Evolutionary conservation across 2,329 filamentous ascomycete genomes (phyloP).

Genomic region (Scopulariopsis brevicaulis): DNA sequence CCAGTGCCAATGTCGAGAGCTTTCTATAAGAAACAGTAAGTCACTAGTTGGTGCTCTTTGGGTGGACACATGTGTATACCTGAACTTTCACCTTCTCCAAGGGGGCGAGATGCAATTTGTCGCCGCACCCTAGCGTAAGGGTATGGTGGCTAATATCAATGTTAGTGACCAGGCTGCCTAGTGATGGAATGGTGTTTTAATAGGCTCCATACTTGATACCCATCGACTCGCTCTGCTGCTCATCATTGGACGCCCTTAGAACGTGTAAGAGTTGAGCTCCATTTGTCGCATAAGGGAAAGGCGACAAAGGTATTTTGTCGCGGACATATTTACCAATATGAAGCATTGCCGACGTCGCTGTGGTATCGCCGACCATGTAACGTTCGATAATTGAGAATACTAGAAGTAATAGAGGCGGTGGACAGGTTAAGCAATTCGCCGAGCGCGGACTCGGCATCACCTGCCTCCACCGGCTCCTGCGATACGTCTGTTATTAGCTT

Average conservation of each 20-base stretch:
- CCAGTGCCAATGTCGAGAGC: slow-evolving; percentile 41
- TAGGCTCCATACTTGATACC: slow-evolving; percentile 11
- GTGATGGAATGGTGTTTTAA: background rate
- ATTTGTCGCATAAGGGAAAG: background rate
- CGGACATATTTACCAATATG: slow-evolving; percentile 14
- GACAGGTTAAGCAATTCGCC: too few species aligned
- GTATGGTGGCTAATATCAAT: slow-evolving; percentile 10
- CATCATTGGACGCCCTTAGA: slow-evolving; percentile 7
- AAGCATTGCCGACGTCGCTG: slow-evolving; percentile 13
- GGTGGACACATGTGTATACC: background rate
- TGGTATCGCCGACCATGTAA: slow-evolving; percentile 19
- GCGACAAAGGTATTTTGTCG: background rate
- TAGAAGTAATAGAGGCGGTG: slow-evolving; percentile 19
- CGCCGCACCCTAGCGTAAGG: slow-evolving; percentile 10
- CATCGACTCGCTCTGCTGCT: slow-evolving; percentile 7
- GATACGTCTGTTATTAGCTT: too few species aligned
- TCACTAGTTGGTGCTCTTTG: slow-evolving; percentile 1
- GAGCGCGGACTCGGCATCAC: too few species aligned
- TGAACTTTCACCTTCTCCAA: slow-evolving; percentile 8
- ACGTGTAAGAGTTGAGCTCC: background rate
- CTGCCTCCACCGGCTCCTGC: too few species aligned
- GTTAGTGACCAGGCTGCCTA: background rate
- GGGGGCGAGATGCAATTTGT: slow-evolving; percentile 13
- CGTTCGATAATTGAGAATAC: too few species aligned
- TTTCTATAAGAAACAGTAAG: slow-evolving; percentile 6